phyloP scores from a whole-genome alignment of 2,329 filamentous ascomycete genomes.

The Penicillium sp. region DNA sequence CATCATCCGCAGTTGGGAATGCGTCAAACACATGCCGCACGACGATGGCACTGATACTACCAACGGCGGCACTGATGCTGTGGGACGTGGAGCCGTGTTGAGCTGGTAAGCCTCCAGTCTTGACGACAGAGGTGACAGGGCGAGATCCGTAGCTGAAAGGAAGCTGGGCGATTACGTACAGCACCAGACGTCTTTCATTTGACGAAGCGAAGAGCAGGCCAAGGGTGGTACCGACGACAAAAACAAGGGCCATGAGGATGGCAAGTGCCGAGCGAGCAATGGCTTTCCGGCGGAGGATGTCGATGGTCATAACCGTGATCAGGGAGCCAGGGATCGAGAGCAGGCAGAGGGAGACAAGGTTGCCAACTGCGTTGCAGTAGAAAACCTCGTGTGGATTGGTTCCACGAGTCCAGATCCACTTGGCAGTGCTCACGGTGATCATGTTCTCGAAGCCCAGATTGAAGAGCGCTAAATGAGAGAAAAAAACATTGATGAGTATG shows the following conservation, averaged over 20 bases:
- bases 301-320: constrained; percentile 68
- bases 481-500: not conserved
- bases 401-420: constrained; percentile 54
- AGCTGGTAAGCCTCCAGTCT: constrained; percentile 60
- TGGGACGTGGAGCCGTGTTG: constrained; percentile 60
- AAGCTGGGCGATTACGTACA: constrained; percentile 61
- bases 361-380: constrained; percentile 69
- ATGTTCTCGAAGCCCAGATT: constrained; percentile 71
- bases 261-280: constrained; percentile 62
- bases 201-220: constrained; percentile 20
- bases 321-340: constrained; percentile 78
- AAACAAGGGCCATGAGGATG: constrained; percentile 57
- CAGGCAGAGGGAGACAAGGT: constrained; percentile 71
- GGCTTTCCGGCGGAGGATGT: constrained; percentile 69
- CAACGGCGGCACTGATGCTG: constrained; percentile 60
- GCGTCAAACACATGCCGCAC: constrained; percentile 62
- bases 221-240: constrained; percentile 57
- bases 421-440: constrained; percentile 64
- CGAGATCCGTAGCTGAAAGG: constrained; percentile 52
- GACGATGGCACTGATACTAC: constrained; percentile 63
- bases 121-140: constrained; percentile 58
- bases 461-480: constrained; percentile 49
- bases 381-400: constrained; percentile 61
- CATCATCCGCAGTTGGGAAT: constrained; percentile 53
- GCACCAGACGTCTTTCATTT: constrained; percentile 48